Base-by-base conservation (phyloP, 2,329 filamentous ascomycete genomes). In the Byssochlamys sp. region DNA sequence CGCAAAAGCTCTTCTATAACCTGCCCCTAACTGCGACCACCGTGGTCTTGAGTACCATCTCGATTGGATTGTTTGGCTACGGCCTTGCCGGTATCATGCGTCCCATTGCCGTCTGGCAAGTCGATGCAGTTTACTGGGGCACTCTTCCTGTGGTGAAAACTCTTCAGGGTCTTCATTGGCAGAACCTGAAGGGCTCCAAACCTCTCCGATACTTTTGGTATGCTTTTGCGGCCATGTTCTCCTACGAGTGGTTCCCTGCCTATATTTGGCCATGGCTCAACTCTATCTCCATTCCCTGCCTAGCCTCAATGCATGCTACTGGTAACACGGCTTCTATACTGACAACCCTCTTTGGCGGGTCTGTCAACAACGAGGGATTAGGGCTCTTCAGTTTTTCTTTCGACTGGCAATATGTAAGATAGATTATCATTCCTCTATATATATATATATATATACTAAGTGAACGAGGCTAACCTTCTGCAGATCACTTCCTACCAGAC, bases 231-330 rank as follows among this genome's bases (percentile, higher is more conserved):
- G 73, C 71, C 63, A 82, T 82, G 77, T 76, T 74, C 11, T 39
- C 73, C 11, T 83, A 79, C 59, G 80, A 83, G 61, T 77, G 79
- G 59, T 75, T 83, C 29, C 80, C 81, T 0, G 79, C 80, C 1
- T 83, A 83, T 57, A 79, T 83, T 48, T 80, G 75, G 55, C 78
- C 80, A 0, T 82, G 78, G 78, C 73, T 83, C 9, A 82, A 81
- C 64, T 79, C 78, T 0, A 69, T 83, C 12, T 83, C 80, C 0
- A 75, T 83, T 7, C 78, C 79, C 0, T 83, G 81, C 58, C 64
- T 83, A 12, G 81, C 80, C 1, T 67, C 80, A 0, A 79, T 80
- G 75, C 73, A 80, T 39, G 74, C 79, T 0, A 80, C 76, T 0
- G 78, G 79, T 4, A 61, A 63, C 7, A 81, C 70, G 49, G 79